Base-by-base conservation (phyloP, 2,329 filamentous ascomycete genomes). In the Thelonectria olida region DNA sequence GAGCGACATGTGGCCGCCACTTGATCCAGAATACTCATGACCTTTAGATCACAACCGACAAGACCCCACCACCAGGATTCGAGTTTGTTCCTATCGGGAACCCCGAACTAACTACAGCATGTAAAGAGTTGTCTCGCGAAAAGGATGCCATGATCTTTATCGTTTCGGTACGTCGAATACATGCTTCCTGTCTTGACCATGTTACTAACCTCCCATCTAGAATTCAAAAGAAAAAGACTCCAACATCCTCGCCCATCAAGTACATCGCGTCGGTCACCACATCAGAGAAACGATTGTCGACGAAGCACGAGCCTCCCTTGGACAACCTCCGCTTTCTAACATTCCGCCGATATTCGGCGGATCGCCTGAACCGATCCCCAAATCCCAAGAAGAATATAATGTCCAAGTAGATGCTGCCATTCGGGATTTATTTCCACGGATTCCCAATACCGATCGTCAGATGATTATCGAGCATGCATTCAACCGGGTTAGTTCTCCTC, bases 121-220 rank as follows among this genome's bases (percentile, higher is more conserved):
- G 88, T 79, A 90, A 90, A 74, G 88, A 90, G 68, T 74, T 89
- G 19, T 90, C 88, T 2, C 81, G 88, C 64, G 84, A 88, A 67
- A 79, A 81, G 51, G 87, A 82, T 67, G 86, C 85, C 44, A 85
- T 88, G 83, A 85, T 90, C 15, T 90, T 88, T 67, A 89, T 90
- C 59, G 88, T 90, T 48, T 88, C 87, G 70, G 88, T 89, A 81
- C 67, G 84, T 65, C 49, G 45, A 25, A 34, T 25, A 31, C 41
- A 23, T 25, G 13, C 48, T 48, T 47, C 4, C 13, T 19, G 22
- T 10, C 27, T 31, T 13, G 6, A 22, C 27, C 10, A n/a, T 31
- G 17, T 56, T 45, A 61, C 65, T 66, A 51, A 68, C 53, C 20
- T 60, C 17, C 42, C 41, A 34, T 22, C 9, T 57, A 78, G 76